Evolutionary conservation across 176 grass and related monocot species (phyloP).

Genomic region (Leersia perrieri): DNA sequence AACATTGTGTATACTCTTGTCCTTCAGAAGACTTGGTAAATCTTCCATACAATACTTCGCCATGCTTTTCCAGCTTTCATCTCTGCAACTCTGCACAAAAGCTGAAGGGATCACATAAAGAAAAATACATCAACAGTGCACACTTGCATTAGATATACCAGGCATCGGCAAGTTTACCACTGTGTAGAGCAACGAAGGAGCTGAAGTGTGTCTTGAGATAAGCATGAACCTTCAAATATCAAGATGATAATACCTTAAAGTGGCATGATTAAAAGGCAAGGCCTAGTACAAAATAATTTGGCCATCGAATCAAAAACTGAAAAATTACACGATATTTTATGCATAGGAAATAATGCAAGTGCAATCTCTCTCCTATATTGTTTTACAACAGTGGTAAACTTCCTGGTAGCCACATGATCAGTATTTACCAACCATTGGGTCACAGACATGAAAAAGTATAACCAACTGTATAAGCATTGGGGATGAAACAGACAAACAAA

Average conservation of each 20-base stretch:
- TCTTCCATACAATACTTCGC: conserved; percentile 60
- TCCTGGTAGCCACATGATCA: not conserved
- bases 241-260: conserved; percentile 5
- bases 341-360: not conserved
- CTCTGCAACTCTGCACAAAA: conserved; percentile 61
- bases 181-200: conserved; percentile 68
- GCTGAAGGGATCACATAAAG: conserved; percentile 1
- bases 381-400: not conserved
- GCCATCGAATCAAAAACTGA: not conserved
- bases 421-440: not conserved
- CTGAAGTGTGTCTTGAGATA: conserved; percentile 54
- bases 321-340: not conserved
- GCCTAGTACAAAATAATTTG: not conserved
- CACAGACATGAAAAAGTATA: not conserved
- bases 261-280: conserved; percentile 1
- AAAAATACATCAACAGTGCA: not conserved
- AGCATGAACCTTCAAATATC: conserved; percentile 74
- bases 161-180: conserved; percentile 47
- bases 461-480: not conserved
- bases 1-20: conserved; percentile 42
- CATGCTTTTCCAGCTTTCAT: conserved; percentile 71
- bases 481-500: not conserved
- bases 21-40: conserved; percentile 65
- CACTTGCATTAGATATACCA: conserved; percentile 2
- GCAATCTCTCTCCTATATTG: not conserved